Evolutionary conservation across 2,329 filamentous ascomycete genomes (phyloP), one percentile per base, ranked within the genome.

Genomic region (Neoarthrinium moseri): DNA sequence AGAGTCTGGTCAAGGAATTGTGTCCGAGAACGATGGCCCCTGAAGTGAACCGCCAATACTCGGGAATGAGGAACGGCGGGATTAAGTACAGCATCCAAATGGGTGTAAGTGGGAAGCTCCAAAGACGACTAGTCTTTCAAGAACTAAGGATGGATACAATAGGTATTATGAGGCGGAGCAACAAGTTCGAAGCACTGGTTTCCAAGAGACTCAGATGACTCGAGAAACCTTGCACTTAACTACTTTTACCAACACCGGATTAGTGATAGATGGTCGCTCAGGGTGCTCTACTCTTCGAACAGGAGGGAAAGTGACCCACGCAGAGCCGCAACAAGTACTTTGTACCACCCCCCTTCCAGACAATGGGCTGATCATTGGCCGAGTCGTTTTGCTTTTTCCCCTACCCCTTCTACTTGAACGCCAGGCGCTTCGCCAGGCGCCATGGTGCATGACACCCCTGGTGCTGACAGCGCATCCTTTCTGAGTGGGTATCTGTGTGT

Each of bases 311-410:
- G 21, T 21, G n/a, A 26, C 24, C 23, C 13, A 6, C 23, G 38
- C 41, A 44, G 41, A 44, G 41, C 41, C 41, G 18, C 40, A 39
- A 18, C 17, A 43, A 33, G 39, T 43, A 43, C 27, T 30, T 32
- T 18, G 35, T 37, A 37, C 35, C 18, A 6, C 10, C 15, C n/a
- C n/a, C 32, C 32, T 6, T 15, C 32, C n/a, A n/a, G n/a, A n/a
- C n/a, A n/a, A n/a, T n/a, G 26, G 8, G 26, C 8, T 8, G 26
- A 29, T 29, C n/a, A 29, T 29, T 29, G 26, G 26, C 8, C 8
- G 26, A 7, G n/a, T 29, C 8, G 26, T 29, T 29, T n/a, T n/a
- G 26, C 26, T 29, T 29, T 29, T 29, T 29, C 26, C 26, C 26
- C n/a, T n/a, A 7, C 26, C 8, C 26, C 26, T 29, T n/a, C 26